Percentiles rank a stretch among this genome's conserved stretches.
Conservation (phyloP, 179 eudicot genomes). For the Sideroxylon spinosum region DNA sequence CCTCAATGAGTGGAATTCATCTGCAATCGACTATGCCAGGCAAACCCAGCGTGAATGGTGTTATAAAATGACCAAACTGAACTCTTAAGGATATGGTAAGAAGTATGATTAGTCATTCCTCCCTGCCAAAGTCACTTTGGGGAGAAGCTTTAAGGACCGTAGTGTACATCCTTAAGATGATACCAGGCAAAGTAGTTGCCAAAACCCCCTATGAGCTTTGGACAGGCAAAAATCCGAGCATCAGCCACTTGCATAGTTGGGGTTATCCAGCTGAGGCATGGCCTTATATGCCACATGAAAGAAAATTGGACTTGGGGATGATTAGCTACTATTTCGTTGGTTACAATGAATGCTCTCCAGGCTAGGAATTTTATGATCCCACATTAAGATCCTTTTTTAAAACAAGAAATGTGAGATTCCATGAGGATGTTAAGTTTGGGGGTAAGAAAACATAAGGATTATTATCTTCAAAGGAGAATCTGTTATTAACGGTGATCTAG, state of each 20-base stretch:
- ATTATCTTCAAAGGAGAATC: background rate
- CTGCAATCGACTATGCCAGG: constrained; percentile 13
- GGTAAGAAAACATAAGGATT: background rate
- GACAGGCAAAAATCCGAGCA: background rate
- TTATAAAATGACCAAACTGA: background rate
- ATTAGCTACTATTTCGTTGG: no score
- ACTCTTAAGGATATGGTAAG: constrained; percentile 12
- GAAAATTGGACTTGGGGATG: no score
- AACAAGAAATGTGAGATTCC: background rate
- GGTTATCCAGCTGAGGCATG: background rate
- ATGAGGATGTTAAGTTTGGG: constrained; percentile 16
- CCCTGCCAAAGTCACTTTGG: no score
- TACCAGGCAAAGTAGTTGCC: no score
- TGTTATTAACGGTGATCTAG: no score
- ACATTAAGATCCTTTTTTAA: background rate
- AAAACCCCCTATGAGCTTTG: constrained; percentile 12
- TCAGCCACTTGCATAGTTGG: constrained; percentile 15
- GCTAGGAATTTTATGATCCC: no score
- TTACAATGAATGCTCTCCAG: no score
- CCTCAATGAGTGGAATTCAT: constrained; percentile 6
- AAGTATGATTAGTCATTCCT: background rate
- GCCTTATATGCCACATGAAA: no score
- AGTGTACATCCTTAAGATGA: no score
- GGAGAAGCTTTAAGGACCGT: no score
- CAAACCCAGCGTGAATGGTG: background rate